Percentiles rank a stretch among this genome's conserved stretches.
Conservation (phyloP, 148 eudicot species). For the Cornus suecica region DNA sequence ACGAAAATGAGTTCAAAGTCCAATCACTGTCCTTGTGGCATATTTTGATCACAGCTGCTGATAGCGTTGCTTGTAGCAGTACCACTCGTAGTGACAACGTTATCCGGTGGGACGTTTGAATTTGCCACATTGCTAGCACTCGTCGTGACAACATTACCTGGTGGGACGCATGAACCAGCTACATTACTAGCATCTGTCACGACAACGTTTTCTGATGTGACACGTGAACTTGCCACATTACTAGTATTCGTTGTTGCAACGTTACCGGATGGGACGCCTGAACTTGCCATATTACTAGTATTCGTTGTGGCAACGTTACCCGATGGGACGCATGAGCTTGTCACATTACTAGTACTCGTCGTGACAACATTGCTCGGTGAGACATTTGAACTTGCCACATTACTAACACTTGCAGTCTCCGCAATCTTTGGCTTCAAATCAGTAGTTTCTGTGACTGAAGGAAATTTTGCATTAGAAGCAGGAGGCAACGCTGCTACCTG, state of each 20-base stretch:
- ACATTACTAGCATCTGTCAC: too few relatives aligned
- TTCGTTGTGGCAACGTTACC: too few relatives aligned
- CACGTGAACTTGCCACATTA: too few relatives aligned
- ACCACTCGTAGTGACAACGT: neutral
- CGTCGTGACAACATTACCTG: neutral
- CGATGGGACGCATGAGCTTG: too few relatives aligned
- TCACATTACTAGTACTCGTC: neutral
- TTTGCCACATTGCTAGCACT: neutral
- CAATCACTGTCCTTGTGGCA: neutral
- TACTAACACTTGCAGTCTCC: neutral
- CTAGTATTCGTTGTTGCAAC: neutral
- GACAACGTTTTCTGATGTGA: neutral
- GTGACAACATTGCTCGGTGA: neutral
- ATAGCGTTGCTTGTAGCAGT: neutral
- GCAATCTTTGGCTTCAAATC: conserved; percentile 6
- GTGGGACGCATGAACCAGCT: too few relatives aligned
- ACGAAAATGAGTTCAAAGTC: neutral
- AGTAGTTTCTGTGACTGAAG: neutral
- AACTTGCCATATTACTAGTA: too few relatives aligned
- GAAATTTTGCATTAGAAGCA: neutral
- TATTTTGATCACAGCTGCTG: neutral
- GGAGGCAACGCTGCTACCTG: neutral
- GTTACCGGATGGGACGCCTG: too few relatives aligned
- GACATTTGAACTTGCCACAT: neutral
- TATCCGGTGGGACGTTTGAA: neutral